Base-by-base conservation (phyloP, 2,329 filamentous ascomycete genomes). In the Diaporthe sp. region DNA sequence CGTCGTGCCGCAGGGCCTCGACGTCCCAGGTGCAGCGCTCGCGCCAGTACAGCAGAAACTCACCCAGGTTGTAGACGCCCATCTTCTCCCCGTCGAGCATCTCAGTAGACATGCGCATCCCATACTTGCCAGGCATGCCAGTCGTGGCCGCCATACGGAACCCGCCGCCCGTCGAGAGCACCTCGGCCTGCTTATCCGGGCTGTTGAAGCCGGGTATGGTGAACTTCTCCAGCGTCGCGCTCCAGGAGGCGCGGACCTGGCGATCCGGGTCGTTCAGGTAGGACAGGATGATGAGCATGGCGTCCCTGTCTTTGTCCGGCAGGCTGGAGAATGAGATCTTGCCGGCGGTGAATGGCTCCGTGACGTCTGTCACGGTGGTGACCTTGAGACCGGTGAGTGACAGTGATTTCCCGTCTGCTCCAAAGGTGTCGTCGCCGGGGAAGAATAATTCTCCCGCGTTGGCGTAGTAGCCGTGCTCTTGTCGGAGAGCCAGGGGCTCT, bases 1-100 rank as follows among this genome's bases (percentile, higher is more conserved):
- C 58, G 15, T 57, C 68, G 71, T 75, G 55, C 72, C 53, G 22
- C 9, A 72, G 42, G 4, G 55, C 69, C 51, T 49, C 49, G 46
- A 62, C 44, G 22, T 55, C 76, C 76, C 46, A 73, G 55, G 37
- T 53, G 57, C 57, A 72, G 4, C 76, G 57, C 59, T 77, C 74
- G 15, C 76, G 71, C 68, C 74, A 77, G 62, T 76, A 76, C 10
- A 77, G 39, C 15, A 77, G 59, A 37, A 76, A 77, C 69, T 77
- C 74, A 25, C 76, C 74, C 8, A 77, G 72, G 49, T 77, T 69
- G 34, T 77, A 62, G n/a, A 25, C 44, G 28, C 61, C 19, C 49
- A 75, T 75, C 42, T 61, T 55, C 67, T 77, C 76, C 7, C 76
- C 74, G 37, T 34, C 61, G 37, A 74, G 37, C 5, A 59, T 46